A percentile compares a stretch with the other conserved stretches of the same genome.
phyloP scores from a whole-genome alignment of 1,284 basidiomycete species.

The Tylopilus sp. region DNA sequence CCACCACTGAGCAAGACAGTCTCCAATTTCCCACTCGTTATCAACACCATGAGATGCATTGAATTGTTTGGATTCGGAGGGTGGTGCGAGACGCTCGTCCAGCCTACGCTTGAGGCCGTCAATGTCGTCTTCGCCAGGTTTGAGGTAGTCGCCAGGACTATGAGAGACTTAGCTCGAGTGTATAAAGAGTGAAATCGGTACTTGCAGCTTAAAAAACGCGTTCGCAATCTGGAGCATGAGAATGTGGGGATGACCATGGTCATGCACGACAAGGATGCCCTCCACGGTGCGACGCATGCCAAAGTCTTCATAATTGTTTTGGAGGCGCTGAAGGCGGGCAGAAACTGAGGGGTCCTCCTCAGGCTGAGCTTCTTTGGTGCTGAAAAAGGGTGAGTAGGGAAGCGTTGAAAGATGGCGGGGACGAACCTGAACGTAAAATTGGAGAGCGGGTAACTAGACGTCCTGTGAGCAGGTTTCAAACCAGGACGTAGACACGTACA shows the following conservation, averaged over 20 bases:
- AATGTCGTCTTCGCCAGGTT: slow-evolving; percentile 91
- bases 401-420: background rate
- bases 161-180: background rate
- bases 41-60: slow-evolving; percentile 69
- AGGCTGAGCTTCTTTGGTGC: slow-evolving; percentile 90
- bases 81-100: slow-evolving; percentile 85
- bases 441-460: slow-evolving; percentile 70
- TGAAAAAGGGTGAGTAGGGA: slow-evolving; percentile 28
- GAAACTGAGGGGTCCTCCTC: slow-evolving; percentile 96
- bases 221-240: slow-evolving; percentile 98
- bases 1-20: slow-evolving; percentile 96
- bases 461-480: slow-evolving; percentile 1
- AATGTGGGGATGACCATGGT: slow-evolving; percentile 92
- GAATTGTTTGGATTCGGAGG: slow-evolving; percentile 59
- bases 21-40: slow-evolving; percentile 93
- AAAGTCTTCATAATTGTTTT: slow-evolving; percentile 96
- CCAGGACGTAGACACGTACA: slow-evolving; percentile 46
- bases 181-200: background rate
- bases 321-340: slow-evolving; percentile 81
- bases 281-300: slow-evolving; percentile 94
- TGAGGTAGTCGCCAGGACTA: slow-evolving; percentile 97
- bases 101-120: slow-evolving; percentile 85
- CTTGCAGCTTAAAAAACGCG: slow-evolving; percentile 97
- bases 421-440: slow-evolving; percentile 81
- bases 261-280: slow-evolving; percentile 94